These are phyloP conservation scores for Amyloporia xantha DNA, from an alignment of 768 basidiomycete species.

Conservation along the genomic window DNA sequence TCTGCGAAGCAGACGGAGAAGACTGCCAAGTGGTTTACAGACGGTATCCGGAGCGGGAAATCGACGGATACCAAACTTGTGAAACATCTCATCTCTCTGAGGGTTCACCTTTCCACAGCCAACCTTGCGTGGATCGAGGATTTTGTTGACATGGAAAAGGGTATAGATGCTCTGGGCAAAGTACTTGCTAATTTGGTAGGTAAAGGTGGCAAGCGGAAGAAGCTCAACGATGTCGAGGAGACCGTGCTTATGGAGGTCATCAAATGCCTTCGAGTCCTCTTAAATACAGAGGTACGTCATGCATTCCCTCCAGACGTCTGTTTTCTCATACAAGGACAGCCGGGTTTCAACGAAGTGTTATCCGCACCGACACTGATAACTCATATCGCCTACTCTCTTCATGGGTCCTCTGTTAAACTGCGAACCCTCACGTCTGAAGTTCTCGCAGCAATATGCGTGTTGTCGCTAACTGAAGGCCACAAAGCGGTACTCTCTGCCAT, in stretches of 20 bases:
- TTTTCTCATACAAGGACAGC: constrained; percentile 31
- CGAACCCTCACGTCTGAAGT: constrained; percentile 68
- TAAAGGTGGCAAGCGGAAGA: constrained; percentile 57
- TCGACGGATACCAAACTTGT: constrained; percentile 52
- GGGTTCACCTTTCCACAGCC: constrained; percentile 82
- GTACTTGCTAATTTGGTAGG: constrained; percentile 57
- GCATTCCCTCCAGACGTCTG: not conserved
- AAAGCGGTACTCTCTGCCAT: constrained; percentile 68
- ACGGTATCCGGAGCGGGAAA: constrained; percentile 50
- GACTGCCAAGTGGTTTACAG: constrained; percentile 57
- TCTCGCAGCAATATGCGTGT: constrained; percentile 76
- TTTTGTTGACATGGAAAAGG: constrained; percentile 61
- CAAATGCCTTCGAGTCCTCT: constrained; percentile 72
- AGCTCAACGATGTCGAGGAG: constrained; percentile 58
- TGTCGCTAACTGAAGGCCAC: constrained; percentile 66
- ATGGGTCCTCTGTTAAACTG: constrained; percentile 59
- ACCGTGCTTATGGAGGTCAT: constrained; percentile 66
- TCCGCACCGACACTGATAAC: constrained; percentile 58
- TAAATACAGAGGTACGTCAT: constrained; percentile 71
- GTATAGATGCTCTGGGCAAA: constrained; percentile 54
- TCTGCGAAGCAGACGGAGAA: constrained; percentile 33
- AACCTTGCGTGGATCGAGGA: constrained; percentile 71
- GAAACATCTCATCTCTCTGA: constrained; percentile 75
- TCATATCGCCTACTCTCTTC: constrained; percentile 66
- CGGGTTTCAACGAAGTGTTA: constrained; percentile 66